Base-by-base conservation (phyloP, 2,329 filamentous ascomycete species). In the Chalaropsis ovoidea region DNA sequence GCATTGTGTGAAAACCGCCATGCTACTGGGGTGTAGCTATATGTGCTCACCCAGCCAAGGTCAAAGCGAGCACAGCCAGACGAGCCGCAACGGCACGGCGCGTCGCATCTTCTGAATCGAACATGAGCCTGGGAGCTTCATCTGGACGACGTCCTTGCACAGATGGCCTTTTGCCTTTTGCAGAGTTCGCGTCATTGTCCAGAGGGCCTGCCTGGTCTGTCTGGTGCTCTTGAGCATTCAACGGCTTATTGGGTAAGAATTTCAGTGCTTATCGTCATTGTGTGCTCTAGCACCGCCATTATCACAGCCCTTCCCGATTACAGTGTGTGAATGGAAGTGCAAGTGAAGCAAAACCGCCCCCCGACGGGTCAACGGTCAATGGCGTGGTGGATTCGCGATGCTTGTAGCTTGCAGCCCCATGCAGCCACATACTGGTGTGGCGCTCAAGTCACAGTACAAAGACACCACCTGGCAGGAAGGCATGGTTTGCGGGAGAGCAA, bases 61-160 rank as follows among this genome's bases (percentile, higher is more conserved):
- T n/a, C 24, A 58, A 58, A 35, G 15, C 27, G 15, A 58, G 52
- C 52, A 58, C 27, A 58, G 52, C 52, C 52, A n/a, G 27, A 5
- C 35, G 4, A 39, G 8, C 8, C 3, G 4, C 6, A 47, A 47
- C 27, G 52, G 52, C 52, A 35, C 52, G 52, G 27, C 24, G 27
- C 27, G 13, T 58, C 15, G 15, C 5, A 58, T 10, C 13, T 58
- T 58, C 17, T 17, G 7, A 8, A 6, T 24, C 11, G 11, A 15
- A 7, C 4, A 35, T 27, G 15, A 3, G 27, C 19, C 24, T 58
- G 24, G 24, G 6, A 2, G 17, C 31, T 31, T 35, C 52, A n/a
- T 8, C 17, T 31, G 13, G 52, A 17, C 10, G 27, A 52, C 24
- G 47, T 6, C 47, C 45, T 10, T 39, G 35, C 35, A 39, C 35